Evolutionary conservation across 2,329 filamentous ascomycete genomes (phyloP).

Genomic region (Alternaria tenuissima): DNA sequence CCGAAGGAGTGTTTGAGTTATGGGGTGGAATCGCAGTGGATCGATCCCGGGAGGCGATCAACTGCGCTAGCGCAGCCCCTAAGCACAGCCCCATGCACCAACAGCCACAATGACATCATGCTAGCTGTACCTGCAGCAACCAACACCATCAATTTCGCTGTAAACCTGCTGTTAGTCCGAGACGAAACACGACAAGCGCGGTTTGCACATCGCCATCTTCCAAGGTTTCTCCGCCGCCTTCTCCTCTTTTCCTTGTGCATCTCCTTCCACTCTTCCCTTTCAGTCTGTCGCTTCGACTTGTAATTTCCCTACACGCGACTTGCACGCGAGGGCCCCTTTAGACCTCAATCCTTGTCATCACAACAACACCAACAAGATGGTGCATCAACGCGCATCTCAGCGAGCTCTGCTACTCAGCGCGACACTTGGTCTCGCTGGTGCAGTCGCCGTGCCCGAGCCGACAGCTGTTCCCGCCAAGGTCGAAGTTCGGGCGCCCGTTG

Average conservation of each 20-base stretch:
- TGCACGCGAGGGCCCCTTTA: constrained; percentile 9
- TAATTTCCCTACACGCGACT: not conserved
- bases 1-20: not conserved
- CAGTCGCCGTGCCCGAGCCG: constrained; percentile 43
- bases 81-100: not conserved
- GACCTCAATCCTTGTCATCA: not conserved
- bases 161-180: constrained; percentile 19
- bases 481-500: constrained; percentile 38
- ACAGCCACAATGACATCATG: constrained; percentile 17
- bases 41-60: constrained; percentile 12
- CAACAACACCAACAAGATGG: constrained; percentile 24
- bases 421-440: constrained; percentile 31
- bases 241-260: constrained; percentile 2
- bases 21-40: not conserved
- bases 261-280: constrained; percentile 8
- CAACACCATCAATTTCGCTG: constrained; percentile 10
- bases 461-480: constrained; percentile 43
- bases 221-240: not conserved
- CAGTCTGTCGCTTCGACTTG: constrained; percentile 20
- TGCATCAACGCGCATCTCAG: constrained; percentile 21
- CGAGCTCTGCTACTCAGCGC: constrained; percentile 34
- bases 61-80: not conserved
- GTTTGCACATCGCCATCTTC: constrained; percentile 1
- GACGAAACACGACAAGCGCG: constrained; percentile 6
- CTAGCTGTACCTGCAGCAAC: constrained; percentile 13